These are phyloP conservation scores for Amborella trichopoda DNA, from an alignment of 164 flowering plant species.

Conservation along the genomic window DNA sequence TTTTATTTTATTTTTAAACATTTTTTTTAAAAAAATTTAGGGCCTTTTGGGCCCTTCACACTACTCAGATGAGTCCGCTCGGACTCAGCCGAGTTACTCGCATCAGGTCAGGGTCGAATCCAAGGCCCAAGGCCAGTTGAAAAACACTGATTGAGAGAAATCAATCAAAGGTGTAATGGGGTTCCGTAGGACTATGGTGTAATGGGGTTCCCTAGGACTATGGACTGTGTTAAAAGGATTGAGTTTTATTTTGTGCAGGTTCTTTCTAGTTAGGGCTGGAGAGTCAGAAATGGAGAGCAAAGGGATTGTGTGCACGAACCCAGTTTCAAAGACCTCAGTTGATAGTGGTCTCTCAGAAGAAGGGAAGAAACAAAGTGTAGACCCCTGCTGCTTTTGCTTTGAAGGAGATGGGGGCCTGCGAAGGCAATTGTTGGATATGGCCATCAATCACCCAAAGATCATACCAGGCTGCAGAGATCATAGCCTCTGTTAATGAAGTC, in stretches of 20 bases:
- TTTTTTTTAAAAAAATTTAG: no score
- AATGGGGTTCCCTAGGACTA: not conserved
- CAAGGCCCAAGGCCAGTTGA: no score
- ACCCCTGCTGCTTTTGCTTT: constrained; percentile 56
- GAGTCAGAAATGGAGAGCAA: constrained; percentile 76
- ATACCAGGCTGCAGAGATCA: constrained; percentile 89
- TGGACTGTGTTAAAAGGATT: not conserved
- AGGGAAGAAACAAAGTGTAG: constrained; percentile 66
- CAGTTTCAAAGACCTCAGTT: constrained; percentile 84
- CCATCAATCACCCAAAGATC: constrained; percentile 96
- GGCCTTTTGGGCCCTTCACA: no score
- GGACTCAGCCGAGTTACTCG: no score
- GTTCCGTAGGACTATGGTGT: no score
- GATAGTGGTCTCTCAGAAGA: constrained; percentile 71
- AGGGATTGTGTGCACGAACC: constrained; percentile 82
- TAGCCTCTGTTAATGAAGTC: constrained; percentile 61
- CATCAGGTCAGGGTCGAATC: no score
- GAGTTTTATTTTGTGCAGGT: no score
- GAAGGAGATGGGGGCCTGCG: constrained; percentile 75
- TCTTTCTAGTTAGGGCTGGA: constrained; percentile 85
- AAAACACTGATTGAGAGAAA: no score
- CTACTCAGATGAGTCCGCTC: no score
- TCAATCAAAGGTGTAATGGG: no score
- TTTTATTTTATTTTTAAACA: no score
- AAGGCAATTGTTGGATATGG: constrained; percentile 85